A percentile compares a stretch with the other conserved stretches of the same genome.
Evolutionary conservation across 2,329 filamentous ascomycete species (phyloP).

Genomic region (Aureobasidium sp.): DNA sequence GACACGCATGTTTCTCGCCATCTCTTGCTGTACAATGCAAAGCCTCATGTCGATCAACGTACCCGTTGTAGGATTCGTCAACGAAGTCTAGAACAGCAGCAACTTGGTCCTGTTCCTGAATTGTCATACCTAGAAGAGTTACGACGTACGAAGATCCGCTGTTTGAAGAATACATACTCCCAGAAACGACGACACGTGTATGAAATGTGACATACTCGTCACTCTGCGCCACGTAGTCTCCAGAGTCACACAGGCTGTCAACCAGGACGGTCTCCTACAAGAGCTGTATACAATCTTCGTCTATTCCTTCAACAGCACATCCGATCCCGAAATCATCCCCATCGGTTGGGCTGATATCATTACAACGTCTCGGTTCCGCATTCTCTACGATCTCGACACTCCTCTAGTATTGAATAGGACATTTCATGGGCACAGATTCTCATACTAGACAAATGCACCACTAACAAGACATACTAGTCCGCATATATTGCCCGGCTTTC

Average conservation of each 20-base stretch:
- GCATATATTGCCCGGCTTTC: not conserved
- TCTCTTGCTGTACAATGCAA: not conserved
- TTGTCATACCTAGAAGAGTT: not conserved
- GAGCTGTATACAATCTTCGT: no score
- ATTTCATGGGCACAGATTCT: not conserved
- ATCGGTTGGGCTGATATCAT: not conserved
- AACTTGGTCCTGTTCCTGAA: not conserved
- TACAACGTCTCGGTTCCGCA: not conserved
- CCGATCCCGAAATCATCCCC: not conserved
- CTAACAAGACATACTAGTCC: not conserved
- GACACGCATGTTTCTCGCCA: not conserved
- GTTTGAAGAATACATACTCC: not conserved
- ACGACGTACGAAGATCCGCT: not conserved
- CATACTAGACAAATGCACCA: not conserved
- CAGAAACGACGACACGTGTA: no score
- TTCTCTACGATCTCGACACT: not conserved
- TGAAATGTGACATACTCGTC: no score
- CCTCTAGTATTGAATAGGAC: not conserved
- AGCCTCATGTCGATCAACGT: not conserved
- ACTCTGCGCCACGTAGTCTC: not conserved
- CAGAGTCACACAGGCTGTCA: no score
- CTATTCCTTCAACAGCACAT: not conserved
- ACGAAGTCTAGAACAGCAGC: slow-evolving; percentile 3
- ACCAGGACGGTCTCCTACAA: no score
- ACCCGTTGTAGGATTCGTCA: not conserved